Percentiles rank a stretch among this genome's conserved stretches.
Evolutionary conservation across 73 alveolate genomes (phyloP).

Genomic region (Paramecium primaurelia): DNA sequence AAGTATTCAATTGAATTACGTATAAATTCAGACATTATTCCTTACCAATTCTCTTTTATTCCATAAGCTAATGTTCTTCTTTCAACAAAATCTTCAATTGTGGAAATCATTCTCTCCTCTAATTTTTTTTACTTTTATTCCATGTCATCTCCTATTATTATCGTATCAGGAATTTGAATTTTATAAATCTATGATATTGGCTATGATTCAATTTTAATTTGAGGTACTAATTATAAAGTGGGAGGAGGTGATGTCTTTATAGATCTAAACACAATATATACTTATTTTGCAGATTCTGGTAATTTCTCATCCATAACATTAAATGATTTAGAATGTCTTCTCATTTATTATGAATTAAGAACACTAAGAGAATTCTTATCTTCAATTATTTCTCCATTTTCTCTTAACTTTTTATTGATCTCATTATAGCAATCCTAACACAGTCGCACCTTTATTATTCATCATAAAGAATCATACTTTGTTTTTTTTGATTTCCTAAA

Average conservation of each 20-base stretch:
- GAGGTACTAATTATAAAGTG: neutral
- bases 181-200: neutral
- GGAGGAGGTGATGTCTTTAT: neutral
- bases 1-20: neutral
- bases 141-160: neutral
- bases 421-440: neutral
- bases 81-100: neutral
- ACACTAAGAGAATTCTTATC: neutral
- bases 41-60: neutral
- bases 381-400: neutral
- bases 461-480: neutral
- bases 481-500: neutral
- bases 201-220: neutral
- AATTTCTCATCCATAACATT: neutral
- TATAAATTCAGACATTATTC: neutral
- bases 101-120: neutral
- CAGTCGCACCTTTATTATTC: neutral
- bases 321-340: conserved; percentile 26
- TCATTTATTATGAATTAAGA: neutral
- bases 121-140: neutral
- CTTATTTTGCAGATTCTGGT: conserved; percentile 12
- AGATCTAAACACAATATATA: neutral
- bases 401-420: neutral
- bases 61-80: neutral
- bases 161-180: neutral